Percentiles rank a stretch among this genome's conserved stretches.
These are phyloP conservation scores for Neonectria hederae DNA, from an alignment of 2,329 filamentous ascomycete genomes.

Conservation along the genomic window DNA sequence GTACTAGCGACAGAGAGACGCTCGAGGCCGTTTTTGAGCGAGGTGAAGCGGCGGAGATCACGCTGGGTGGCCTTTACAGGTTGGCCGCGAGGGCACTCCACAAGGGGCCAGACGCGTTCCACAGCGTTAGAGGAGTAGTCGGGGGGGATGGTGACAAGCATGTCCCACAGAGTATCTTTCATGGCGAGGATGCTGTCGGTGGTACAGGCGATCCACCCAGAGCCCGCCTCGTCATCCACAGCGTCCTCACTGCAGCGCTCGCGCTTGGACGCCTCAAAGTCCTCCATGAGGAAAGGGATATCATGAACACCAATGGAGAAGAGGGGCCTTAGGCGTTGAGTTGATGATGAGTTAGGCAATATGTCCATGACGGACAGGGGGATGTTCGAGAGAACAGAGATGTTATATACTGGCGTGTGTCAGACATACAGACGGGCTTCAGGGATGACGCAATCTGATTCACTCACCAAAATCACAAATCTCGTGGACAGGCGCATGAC, in stretches of 20 bases:
- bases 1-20: conserved; percentile 50
- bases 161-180: conserved; percentile 88
- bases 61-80: conserved; percentile 87
- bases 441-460: neutral
- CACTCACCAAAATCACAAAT: conserved; percentile 86
- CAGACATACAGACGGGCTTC: neutral
- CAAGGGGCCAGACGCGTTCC: conserved; percentile 76
- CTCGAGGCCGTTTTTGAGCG: conserved; percentile 71
- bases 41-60: conserved; percentile 82
- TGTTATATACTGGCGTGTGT: conserved; percentile 78
- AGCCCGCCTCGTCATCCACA: conserved; percentile 58
- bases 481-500: conserved; percentile 84
- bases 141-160: conserved; percentile 84
- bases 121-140: conserved; percentile 65
- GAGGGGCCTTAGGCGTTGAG: conserved; percentile 78
- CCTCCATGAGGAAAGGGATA: conserved; percentile 78
- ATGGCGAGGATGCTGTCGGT: conserved; percentile 92
- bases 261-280: conserved; percentile 61
- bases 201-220: conserved; percentile 92
- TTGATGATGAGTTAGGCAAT: conserved; percentile 69
- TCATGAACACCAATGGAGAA: conserved; percentile 95
- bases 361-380: conserved; percentile 77
- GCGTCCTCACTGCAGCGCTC: conserved; percentile 48
- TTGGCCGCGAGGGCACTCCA: conserved; percentile 72
- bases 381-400: conserved; percentile 92